These are phyloP conservation scores for Knoxia roxburghii DNA, from an alignment of 257 asterid species.

Conservation along the genomic window DNA sequence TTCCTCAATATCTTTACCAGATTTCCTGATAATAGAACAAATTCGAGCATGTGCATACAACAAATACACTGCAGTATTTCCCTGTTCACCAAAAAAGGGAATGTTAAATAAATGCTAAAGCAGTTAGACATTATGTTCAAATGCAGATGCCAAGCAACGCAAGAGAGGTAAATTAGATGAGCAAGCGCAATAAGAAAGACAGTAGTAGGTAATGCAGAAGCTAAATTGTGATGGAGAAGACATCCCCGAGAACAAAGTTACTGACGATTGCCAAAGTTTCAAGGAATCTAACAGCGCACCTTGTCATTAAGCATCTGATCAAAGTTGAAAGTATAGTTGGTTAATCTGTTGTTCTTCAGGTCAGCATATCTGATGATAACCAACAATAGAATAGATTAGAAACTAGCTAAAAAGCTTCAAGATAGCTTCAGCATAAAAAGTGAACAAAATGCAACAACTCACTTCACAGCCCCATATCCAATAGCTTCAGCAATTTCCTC, in stretches of 20 bases:
- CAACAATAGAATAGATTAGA: conserved; percentile 12
- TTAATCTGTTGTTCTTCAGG: conserved; percentile 81
- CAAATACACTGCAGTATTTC: conserved; percentile 95
- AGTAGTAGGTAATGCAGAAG: not conserved
- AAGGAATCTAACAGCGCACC: conserved; percentile 34
- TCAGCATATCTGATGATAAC: conserved; percentile 74
- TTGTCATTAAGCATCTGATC: conserved; percentile 97
- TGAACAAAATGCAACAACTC: conserved; percentile 23
- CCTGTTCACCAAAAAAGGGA: conserved; percentile 45
- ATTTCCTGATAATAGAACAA: conserved; percentile 89
- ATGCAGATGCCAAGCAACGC: not conserved
- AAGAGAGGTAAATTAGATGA: not conserved
- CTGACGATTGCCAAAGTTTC: not conserved
- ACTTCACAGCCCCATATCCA: conserved; percentile 98
- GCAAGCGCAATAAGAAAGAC: not conserved
- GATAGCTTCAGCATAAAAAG: not conserved
- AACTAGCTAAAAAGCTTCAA: not conserved
- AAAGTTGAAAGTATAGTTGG: conserved; percentile 79
- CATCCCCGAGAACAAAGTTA: not conserved
- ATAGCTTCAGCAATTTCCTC: conserved; percentile 91
- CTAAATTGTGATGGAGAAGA: not conserved
- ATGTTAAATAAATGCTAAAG: not conserved
- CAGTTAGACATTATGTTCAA: not conserved
- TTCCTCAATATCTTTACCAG: conserved; percentile 75
- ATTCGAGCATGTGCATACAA: conserved; percentile 97